Evolutionary conservation across 805 yeast genomes (phyloP).

Genomic region (Monosporozyma siamensis): DNA sequence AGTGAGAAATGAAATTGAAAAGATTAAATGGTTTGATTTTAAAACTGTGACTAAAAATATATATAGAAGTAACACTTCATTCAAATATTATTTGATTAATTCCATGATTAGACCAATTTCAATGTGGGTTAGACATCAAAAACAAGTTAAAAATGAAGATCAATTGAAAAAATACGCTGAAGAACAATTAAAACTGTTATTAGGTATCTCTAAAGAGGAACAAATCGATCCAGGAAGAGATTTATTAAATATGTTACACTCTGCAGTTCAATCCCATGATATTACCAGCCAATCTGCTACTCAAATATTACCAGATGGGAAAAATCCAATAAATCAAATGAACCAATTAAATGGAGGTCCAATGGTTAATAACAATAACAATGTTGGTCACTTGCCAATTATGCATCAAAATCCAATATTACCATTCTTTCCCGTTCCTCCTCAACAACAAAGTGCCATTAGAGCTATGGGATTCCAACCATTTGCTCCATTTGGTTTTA

Average conservation of each 20-base stretch:
- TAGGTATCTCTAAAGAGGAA: conserved; percentile 44
- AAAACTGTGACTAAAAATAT: conserved; percentile 33
- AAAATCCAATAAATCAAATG: too few species aligned
- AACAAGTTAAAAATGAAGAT: conserved; percentile 42
- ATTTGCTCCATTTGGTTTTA: conserved; percentile 29
- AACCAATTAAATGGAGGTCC: too few species aligned
- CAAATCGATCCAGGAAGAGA: conserved; percentile 67
- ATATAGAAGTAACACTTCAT: conserved; percentile 16
- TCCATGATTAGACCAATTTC: conserved; percentile 36
- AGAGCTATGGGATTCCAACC: conserved; percentile 19
- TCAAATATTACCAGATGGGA: conserved; percentile 2
- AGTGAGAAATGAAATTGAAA: conserved; percentile 80
- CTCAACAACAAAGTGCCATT: conserved; percentile 7
- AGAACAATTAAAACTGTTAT: conserved; percentile 48
- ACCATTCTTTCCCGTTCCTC: conserved; percentile 6
- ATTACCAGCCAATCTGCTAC: neutral
- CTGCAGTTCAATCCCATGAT: conserved; percentile 30
- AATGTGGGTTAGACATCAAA: conserved; percentile 48
- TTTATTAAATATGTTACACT: conserved; percentile 50
- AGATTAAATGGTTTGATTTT: conserved; percentile 70
- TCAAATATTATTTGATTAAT: conserved; percentile 31
- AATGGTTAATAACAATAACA: too few species aligned
- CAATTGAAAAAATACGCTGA: conserved; percentile 58
- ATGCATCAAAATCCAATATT: conserved; percentile 5
- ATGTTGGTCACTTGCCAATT: conserved; percentile 5